Base-by-base conservation (phyloP, 257 asterid species). In the Solanum etuberosum region DNA sequence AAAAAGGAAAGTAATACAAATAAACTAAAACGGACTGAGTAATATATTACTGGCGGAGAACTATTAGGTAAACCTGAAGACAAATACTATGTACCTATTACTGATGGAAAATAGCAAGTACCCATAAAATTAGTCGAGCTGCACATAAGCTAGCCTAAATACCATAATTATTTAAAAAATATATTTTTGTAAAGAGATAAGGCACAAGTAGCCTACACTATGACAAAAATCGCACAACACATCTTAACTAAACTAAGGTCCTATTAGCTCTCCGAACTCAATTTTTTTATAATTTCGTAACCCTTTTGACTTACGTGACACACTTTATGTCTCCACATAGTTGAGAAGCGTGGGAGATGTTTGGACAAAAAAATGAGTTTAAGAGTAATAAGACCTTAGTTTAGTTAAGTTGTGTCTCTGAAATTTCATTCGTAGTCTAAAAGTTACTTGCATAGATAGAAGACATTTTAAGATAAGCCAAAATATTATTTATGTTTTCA, bases 171-270 rank as follows among this genome's bases (percentile, higher is more conserved):
- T 51, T 51, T 46, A 13, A 46, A 43, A 46, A 14, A 46, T 46
- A 46, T 14, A 46, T 14, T 46, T 46, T 51, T 51, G 23, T 48
- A 16, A 51, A 51, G 59, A 51, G 59, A 51, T 1, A 16, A 51
- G 23, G 23, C 61, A 51, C 61, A 51, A 51, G 23, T 51, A 51
- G 9, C 7, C 6, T 51, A 51, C 1, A 51, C 0, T 51, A 51
- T 5, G 0, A 51, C 3, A 1, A 0, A 51, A 51, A 16, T 16
- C 0, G 0, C 8, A 16, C 1, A 51, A 16, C 9, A 2, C 20
- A 14, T 0, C 1, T 15, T 46, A 46, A 14, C 57, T 46, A 46
- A 46, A 42, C 5, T 43, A 46, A 1, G 51, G 6, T 43, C 18
- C 1, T 43, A 43, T 43, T 43, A 4, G 0, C 6, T 13, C 2